Percentiles rank a stretch among this genome's conserved stretches.
These are phyloP conservation scores for Neopestalotiopsis sp. DNA, from an alignment of 2,329 filamentous ascomycete genomes.

Conservation along the genomic window DNA sequence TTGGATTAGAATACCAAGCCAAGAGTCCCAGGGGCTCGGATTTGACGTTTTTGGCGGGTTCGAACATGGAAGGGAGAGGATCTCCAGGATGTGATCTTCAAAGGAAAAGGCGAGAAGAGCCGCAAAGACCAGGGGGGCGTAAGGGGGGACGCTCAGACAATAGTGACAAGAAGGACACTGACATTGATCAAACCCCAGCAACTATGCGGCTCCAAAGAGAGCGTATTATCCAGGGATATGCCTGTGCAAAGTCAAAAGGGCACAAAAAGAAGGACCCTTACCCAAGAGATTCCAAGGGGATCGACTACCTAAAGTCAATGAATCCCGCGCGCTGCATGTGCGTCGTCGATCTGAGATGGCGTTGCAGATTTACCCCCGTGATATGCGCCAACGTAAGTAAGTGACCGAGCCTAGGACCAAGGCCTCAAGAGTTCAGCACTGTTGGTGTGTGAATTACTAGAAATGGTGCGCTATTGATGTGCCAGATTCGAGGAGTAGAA, in stretches of 20 bases:
- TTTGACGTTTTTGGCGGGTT: conserved; percentile 5
- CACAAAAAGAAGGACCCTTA: neutral
- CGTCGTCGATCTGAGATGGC: neutral
- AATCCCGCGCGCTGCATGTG: neutral
- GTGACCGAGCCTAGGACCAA: no score
- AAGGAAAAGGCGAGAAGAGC: conserved; percentile 1
- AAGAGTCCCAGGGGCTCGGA: neutral
- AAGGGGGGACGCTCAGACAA: no score
- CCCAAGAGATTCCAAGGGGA: neutral
- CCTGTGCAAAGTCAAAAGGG: neutral
- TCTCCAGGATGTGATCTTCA: conserved; percentile 10
- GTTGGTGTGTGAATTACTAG: neutral
- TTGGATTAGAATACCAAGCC: neutral
- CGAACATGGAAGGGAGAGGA: neutral
- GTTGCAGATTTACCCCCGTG: neutral
- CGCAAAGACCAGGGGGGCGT: neutral
- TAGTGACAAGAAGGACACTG: no score
- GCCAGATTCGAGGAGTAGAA: neutral
- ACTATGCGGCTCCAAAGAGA: no score
- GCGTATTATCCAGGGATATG: neutral
- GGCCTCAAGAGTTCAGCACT: no score
- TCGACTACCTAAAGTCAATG: neutral
- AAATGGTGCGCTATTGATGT: neutral
- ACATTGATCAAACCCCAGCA: no score
- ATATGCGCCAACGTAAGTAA: no score